These are phyloP conservation scores for Boletus pseudopeckii DNA, from an alignment of 768 basidiomycete species.

Conservation along the genomic window DNA sequence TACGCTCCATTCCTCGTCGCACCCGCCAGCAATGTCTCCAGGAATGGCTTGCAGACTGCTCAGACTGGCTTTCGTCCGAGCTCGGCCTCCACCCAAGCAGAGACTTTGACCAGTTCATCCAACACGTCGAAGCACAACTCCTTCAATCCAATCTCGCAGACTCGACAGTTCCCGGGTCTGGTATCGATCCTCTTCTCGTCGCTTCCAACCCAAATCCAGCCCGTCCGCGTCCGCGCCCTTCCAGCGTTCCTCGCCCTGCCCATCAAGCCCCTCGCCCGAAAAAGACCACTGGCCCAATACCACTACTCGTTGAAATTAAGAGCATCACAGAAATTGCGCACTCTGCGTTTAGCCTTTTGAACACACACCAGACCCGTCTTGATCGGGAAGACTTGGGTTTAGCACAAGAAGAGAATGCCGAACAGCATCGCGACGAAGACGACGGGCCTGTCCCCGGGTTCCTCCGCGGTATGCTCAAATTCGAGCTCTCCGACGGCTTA, in stretches of 20 bases:
- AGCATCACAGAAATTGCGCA: constrained; percentile 80
- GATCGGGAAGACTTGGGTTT: constrained; percentile 51
- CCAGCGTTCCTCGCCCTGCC: neutral
- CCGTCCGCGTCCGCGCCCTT: constrained; percentile 7
- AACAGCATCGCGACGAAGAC: constrained; percentile 50
- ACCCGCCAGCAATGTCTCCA: constrained; percentile 25
- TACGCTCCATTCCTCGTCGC: neutral
- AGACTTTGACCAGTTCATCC: constrained; percentile 50
- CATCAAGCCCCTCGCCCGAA: constrained; percentile 10
- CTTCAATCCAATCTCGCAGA: constrained; percentile 69
- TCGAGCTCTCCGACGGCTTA: constrained; percentile 78
- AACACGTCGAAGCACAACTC: constrained; percentile 60
- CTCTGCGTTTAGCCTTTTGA: constrained; percentile 79
- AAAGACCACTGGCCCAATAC: constrained; percentile 34
- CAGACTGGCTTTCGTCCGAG: constrained; percentile 55
- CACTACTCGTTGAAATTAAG: constrained; percentile 72
- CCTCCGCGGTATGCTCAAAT: constrained; percentile 71
- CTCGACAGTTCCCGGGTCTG: constrained; percentile 69
- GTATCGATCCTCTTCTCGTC: constrained; percentile 40
- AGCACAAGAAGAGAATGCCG: constrained; percentile 38
- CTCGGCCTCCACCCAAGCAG: constrained; percentile 43
- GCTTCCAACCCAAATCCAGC: constrained; percentile 5
- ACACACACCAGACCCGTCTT: constrained; percentile 60
- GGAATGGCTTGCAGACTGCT: constrained; percentile 79
- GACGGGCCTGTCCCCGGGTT: constrained; percentile 81